A percentile compares a stretch with the other conserved stretches of the same genome.
Conservation (phyloP, 1,284 basidiomycete genomes). For the Pseudozyma flocculosa region DNA sequence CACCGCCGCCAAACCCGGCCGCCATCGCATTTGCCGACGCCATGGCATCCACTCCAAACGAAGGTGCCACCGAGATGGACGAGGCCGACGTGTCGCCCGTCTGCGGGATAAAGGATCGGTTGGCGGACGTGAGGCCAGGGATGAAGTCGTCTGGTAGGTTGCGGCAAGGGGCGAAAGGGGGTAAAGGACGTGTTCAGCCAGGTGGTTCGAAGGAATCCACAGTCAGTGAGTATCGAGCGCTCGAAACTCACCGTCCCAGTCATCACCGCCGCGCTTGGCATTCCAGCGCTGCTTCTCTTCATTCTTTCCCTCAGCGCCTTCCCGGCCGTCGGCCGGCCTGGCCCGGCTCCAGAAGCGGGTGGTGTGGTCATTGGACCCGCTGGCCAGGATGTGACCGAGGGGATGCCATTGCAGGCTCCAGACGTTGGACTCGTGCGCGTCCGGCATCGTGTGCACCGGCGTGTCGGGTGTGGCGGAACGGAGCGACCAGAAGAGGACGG, state of each 20-base stretch:
- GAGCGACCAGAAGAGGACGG: conserved; percentile 90
- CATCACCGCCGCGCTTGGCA: neutral
- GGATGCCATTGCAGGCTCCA: conserved; percentile 96
- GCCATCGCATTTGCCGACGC: neutral
- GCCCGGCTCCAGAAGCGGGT: conserved; percentile 95
- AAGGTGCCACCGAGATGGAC: no score
- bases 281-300: neutral
- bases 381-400: conserved; percentile 87
- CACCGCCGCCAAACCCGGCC: neutral
- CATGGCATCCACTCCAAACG: neutral
- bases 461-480: conserved; percentile 15
- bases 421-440: conserved; percentile 95
- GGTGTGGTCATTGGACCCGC: conserved; percentile 92
- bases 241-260: neutral
- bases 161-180: conserved; percentile 1
- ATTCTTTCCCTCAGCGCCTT: neutral
- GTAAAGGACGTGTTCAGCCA: conserved; percentile 1
- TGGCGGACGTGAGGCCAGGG: conserved; percentile 5
- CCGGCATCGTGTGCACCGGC: conserved; percentile 78
- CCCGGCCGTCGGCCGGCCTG: conserved; percentile 64
- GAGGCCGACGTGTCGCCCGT: no score
- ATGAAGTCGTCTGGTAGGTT: conserved; percentile 20
- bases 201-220: no score
- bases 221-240: no score
- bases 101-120: neutral